Base-by-base conservation (phyloP, 1,284 basidiomycete genomes). In the Pterulicium gracile region DNA sequence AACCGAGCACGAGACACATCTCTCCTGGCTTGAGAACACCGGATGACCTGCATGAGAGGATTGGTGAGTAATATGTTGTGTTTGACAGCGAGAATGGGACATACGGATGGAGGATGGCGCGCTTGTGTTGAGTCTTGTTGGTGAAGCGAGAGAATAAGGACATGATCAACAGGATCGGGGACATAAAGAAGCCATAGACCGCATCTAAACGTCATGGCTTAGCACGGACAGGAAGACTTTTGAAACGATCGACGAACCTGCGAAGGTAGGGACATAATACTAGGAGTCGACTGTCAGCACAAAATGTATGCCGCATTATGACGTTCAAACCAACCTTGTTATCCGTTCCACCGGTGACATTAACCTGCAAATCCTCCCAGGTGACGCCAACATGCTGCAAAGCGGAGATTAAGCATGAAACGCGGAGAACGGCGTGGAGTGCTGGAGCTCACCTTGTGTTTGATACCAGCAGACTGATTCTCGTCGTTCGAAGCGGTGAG, bases 1-100 rank as follows among this genome's bases (percentile, higher is more conserved):
- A 79, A 4, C 88, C 88, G 3, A 91, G 69, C n/a, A 90, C 87
- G 10, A 88, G 64, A 55, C 75, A 77, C 72, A 70, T 73, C 58
- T 74, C 68, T 46, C 80, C 74, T 27, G 77, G 76, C 52, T 83
- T 84, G 34, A 91, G 66, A 17, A 81, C 69, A 50, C 90, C 89
- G 7, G 81, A 82, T 47, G 77, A 82, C 50, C 81, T 81, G 52
- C n/a, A 57, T 51, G 17, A 61, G 14, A 3, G 42, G 15, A 7
- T 13, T 15, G 7, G 36, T 10, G 5, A 7, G 19, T n/a, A 44
- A 34, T 17, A 7, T 5, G 24, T 13, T 34, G 14, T 24, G 40
- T 24, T n/a, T 18, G 3, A 12, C 24, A 44, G 10, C 10, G 20
- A 12, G 20, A 24, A 15, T 7, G 39, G 5, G 17, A 20, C 78